These are phyloP conservation scores for Kluyveromyces marxianus DNA, from an alignment of 1,139 yeast genomes.

Conservation along the genomic window DNA sequence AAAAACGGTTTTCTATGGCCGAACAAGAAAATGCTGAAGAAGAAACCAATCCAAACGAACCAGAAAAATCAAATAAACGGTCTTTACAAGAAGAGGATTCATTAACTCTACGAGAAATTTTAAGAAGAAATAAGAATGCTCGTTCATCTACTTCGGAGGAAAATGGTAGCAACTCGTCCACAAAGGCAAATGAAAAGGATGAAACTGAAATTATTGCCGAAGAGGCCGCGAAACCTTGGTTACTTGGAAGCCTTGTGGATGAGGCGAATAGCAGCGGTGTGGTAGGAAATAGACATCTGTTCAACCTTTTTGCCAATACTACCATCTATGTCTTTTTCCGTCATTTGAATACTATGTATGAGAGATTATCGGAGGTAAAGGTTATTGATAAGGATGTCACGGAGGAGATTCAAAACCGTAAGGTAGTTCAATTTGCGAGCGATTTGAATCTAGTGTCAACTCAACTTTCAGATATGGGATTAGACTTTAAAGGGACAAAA, in stretches of 20 bases:
- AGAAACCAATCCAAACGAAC: constrained; percentile 11
- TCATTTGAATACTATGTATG: constrained; percentile 72
- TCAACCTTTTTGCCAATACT: constrained; percentile 84
- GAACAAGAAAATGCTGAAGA: constrained; percentile 13
- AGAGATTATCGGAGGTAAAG: constrained; percentile 73
- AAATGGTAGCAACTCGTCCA: constrained; percentile 21
- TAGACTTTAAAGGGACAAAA: constrained; percentile 60
- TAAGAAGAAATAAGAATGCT: constrained; percentile 47
- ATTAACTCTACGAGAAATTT: constrained; percentile 58
- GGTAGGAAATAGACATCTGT: constrained; percentile 36
- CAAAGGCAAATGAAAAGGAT: constrained; percentile 18
- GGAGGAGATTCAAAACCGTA: constrained; percentile 60
- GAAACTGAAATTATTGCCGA: constrained; percentile 30
- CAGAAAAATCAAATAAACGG: constrained; percentile 35
- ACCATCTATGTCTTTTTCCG: constrained; percentile 87
- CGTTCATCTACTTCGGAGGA: constrained; percentile 16
- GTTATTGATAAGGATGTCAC: constrained; percentile 56
- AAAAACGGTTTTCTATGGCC: constrained; percentile 20
- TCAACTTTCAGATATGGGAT: constrained; percentile 70
- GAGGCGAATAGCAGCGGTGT: constrained; percentile 28
- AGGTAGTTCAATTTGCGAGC: constrained; percentile 74
- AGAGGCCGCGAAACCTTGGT: constrained; percentile 47
- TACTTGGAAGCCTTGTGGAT: constrained; percentile 55
- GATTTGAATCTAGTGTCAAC: constrained; percentile 79
- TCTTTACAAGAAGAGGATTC: constrained; percentile 50